These are phyloP conservation scores for Alternaria dauci DNA, from an alignment of 2,329 filamentous ascomycete species.

Conservation along the genomic window DNA sequence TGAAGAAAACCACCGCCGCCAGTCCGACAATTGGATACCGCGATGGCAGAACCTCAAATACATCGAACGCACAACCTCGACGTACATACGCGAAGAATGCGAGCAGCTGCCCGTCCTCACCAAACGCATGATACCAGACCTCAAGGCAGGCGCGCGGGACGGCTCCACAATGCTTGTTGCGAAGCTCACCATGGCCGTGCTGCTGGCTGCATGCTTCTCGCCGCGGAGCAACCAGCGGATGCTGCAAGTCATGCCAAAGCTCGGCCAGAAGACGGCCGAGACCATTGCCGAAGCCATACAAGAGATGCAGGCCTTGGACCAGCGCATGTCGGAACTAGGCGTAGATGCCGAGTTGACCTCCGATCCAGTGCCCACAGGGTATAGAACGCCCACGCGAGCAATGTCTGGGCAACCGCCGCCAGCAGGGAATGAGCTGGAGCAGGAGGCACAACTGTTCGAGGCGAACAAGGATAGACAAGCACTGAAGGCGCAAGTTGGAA, in stretches of 20 bases:
- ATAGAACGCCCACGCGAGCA: slow-evolving; percentile 44
- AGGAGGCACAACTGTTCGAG: slow-evolving; percentile 60
- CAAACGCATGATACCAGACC: slow-evolving; percentile 54
- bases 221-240: slow-evolving; percentile 60
- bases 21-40: slow-evolving; percentile 60
- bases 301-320: slow-evolving; percentile 50
- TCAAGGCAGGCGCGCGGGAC: slow-evolving; percentile 60
- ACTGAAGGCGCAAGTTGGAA: slow-evolving; percentile 52
- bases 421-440: slow-evolving; percentile 55
- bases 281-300: slow-evolving; percentile 53
- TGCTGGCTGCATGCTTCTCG: slow-evolving; percentile 58
- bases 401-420: slow-evolving; percentile 38
- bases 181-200: slow-evolving; percentile 59
- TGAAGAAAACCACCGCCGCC: slow-evolving; percentile 53
- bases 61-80: slow-evolving; percentile 58
- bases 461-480: slow-evolving; percentile 58
- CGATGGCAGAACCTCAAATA: slow-evolving; percentile 63
- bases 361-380: slow-evolving; percentile 44
- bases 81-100: slow-evolving; percentile 59
- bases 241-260: slow-evolving; percentile 51
- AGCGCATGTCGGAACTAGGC: slow-evolving; percentile 47
- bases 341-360: slow-evolving; percentile 48
- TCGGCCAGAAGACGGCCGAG: slow-evolving; percentile 49
- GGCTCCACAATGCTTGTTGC: slow-evolving; percentile 52
- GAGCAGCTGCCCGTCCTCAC: slow-evolving; percentile 51